A percentile compares a stretch with the other conserved stretches of the same genome.
phyloP scores from a whole-genome alignment of 352 stramenopile genomes.

The Peronosclerospora sorghi region DNA sequence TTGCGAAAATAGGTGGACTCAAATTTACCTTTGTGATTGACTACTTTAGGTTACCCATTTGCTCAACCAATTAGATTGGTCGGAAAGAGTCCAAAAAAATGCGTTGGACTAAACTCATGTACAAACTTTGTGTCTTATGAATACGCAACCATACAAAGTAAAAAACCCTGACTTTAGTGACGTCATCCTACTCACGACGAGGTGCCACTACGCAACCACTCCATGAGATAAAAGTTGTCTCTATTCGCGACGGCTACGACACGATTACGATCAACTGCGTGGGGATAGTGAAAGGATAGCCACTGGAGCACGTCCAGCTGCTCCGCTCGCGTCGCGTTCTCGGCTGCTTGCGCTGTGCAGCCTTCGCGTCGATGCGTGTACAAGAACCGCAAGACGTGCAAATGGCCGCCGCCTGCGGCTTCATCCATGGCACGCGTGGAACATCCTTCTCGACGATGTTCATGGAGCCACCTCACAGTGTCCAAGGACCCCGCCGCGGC shows the following conservation, averaged over 20 bases:
- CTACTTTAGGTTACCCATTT: no score
- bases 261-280: conserved; percentile 24
- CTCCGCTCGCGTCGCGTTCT: conserved; percentile 11
- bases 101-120: no score
- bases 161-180: background rate
- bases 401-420: conserved; percentile 22
- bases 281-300: conserved; percentile 10
- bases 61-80: no score
- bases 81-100: no score
- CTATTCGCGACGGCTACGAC: conserved; percentile 15
- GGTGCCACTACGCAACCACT: conserved; percentile 18
- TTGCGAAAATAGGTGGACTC: no score
- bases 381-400: conserved; percentile 25
- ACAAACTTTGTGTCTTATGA: no score
- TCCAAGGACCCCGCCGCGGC: conserved; percentile 15
- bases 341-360: conserved; percentile 18
- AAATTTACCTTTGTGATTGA: no score
- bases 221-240: conserved; percentile 25
- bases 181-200: background rate
- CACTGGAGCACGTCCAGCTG: conserved; percentile 24
- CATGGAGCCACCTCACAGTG: conserved; percentile 20
- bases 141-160: no score
- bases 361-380: conserved; percentile 13
- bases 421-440: conserved; percentile 27
- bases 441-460: conserved; percentile 20